phyloP scores from a whole-genome alignment of 2,329 filamentous ascomycete species.

The Beauveria caledonica region DNA sequence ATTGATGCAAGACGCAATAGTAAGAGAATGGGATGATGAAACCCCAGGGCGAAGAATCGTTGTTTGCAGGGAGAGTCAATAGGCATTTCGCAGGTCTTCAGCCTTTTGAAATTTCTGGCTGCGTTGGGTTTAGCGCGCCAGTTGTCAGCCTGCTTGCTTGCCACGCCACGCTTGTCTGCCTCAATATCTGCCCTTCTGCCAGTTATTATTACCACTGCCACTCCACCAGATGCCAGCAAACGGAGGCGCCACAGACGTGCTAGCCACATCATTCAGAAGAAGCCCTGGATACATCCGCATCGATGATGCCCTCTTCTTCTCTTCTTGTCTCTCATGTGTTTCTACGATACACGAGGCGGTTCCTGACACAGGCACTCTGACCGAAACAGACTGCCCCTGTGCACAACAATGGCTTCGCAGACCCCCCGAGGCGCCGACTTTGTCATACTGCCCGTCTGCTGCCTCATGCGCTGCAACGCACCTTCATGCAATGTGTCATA shows the following conservation, averaged over 20 bases:
- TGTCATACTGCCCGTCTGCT: not conserved
- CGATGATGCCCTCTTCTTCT: not conserved
- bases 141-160: no score
- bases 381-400: not conserved
- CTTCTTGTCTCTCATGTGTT: not conserved
- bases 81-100: not conserved
- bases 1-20: not conserved
- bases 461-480: not conserved
- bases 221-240: no score
- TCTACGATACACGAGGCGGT: not conserved
- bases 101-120: not conserved
- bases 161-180: no score
- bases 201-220: no score
- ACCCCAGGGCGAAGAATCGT: not conserved
- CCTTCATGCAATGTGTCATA: not conserved
- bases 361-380: no score
- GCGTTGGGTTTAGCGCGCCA: conserved; percentile 6
- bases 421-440: not conserved
- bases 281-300: no score
- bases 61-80: not conserved
- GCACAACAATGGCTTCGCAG: no score
- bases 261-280: not conserved
- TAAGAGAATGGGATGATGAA: not conserved
- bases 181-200: no score
- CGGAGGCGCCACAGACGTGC: not conserved